Evolutionary conservation across 768 basidiomycete species (phyloP).

Genomic region (Postia placenta): DNA sequence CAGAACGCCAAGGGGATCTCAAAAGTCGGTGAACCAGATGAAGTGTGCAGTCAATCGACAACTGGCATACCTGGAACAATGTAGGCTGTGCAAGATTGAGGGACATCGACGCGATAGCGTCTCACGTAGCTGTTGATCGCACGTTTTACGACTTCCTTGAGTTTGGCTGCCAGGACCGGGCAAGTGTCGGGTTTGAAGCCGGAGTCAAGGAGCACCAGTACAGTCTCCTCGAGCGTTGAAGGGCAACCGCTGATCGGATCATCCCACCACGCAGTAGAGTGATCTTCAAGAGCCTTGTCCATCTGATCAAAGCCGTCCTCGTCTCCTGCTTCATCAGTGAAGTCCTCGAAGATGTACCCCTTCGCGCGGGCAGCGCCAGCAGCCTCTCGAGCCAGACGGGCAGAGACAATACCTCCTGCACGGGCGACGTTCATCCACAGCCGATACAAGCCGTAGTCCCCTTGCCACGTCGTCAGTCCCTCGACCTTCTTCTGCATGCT

Average conservation of each 20-base stretch:
- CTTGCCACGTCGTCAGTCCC: conserved; percentile 20
- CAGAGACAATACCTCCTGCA: conserved; percentile 18
- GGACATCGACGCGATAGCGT: conserved; percentile 44
- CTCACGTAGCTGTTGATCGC: conserved; percentile 36
- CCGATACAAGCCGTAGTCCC: background rate
- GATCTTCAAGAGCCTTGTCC: conserved; percentile 22
- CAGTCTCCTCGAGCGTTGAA: conserved; percentile 57
- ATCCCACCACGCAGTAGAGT: conserved; percentile 63
- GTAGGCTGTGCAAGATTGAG: conserved; percentile 58
- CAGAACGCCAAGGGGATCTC: conserved; percentile 50
- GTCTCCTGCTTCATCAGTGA: conserved; percentile 17
- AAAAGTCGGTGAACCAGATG: background rate
- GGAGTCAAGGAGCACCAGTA: conserved; percentile 47
- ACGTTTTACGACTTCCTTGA: conserved; percentile 41
- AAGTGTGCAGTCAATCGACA: background rate
- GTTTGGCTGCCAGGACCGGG: conserved; percentile 47
- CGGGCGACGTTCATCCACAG: conserved; percentile 22
- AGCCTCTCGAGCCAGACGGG: conserved; percentile 20
- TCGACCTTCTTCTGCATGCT: conserved; percentile 20
- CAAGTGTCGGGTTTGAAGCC: conserved; percentile 50
- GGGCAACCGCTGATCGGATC: conserved; percentile 57
- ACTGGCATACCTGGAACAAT: conserved; percentile 45
- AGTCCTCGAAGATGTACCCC: conserved; percentile 17
- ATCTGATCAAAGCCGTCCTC: conserved; percentile 17
- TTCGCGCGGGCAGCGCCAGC: conserved; percentile 21